Conservation (phyloP, 108 stramenopile genomes). For the Cyclotella sp. region DNA sequence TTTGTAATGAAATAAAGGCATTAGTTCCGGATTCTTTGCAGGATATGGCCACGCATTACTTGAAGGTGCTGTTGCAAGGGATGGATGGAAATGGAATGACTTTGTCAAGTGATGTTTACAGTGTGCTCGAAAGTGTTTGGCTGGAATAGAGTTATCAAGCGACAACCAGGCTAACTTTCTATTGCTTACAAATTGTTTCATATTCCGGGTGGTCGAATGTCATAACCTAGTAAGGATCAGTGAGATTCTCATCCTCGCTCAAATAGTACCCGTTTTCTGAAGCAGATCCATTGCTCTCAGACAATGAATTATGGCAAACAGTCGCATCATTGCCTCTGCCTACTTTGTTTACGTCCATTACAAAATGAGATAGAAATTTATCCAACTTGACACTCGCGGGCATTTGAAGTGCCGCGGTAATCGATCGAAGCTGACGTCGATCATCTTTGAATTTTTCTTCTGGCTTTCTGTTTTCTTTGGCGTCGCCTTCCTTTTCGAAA, state of each 20-base stretch:
- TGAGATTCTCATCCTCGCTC: slow-evolving; percentile 18
- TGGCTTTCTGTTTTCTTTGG: slow-evolving; percentile 6
- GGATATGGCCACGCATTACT: slow-evolving; percentile 11
- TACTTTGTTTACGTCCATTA: slow-evolving; percentile 33
- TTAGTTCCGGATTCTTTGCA: slow-evolving; percentile 51
- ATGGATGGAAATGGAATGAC: not conserved
- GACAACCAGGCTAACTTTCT: no score
- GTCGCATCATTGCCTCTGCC: slow-evolving; percentile 5
- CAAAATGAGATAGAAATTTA: slow-evolving; percentile 16
- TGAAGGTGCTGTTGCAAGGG: slow-evolving; percentile 13
- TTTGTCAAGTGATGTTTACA: slow-evolving; percentile 5
- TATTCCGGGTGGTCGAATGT: no score
- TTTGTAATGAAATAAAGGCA: slow-evolving; percentile 59
- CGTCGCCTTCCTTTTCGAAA: slow-evolving; percentile 41
- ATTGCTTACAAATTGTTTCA: no score
- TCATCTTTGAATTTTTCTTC: slow-evolving; percentile 39
- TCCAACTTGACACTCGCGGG: slow-evolving; percentile 25
- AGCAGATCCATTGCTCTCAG: slow-evolving; percentile 6
- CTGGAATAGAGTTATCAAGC: not conserved
- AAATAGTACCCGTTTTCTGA: slow-evolving; percentile 10
- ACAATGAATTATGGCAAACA: slow-evolving; percentile 6
- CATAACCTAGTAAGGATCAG: slow-evolving; percentile 5
- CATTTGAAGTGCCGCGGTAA: slow-evolving; percentile 29
- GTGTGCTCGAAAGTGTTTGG: slow-evolving; percentile 32
- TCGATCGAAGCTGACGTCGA: slow-evolving; percentile 39